Evolutionary conservation across 306 rosid species (phyloP), one percentile per base, ranked within the genome.

Genomic region (Quercus dentata): DNA sequence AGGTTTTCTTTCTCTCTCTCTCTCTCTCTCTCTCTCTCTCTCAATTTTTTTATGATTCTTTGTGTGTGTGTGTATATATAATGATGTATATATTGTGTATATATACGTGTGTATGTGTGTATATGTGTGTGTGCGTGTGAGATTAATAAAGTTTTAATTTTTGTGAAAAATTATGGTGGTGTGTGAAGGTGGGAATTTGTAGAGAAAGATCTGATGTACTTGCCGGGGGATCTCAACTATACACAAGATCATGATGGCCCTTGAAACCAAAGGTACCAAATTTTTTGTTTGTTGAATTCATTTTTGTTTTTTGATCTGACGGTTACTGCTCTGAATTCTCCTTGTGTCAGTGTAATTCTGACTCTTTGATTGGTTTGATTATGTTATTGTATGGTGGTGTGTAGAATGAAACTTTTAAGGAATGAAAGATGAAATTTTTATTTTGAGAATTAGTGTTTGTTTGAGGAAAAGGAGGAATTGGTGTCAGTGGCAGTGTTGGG

Each of bases 171-270:
- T 41, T 1, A 38, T 68, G 3, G 71, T 51, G 71, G 46, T 38
- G 57, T 28, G 38, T 85, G 75, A 56, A 83, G 91, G 87, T 75
- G 87, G 76, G 76, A 80, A 82, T 84, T n/a, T 68, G 80, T 72
- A 6, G 79, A 58, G 86, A 87, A 88, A 90, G 94, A 91, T 88
- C 95, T 94, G 87, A 94, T 94, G 98, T 88, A 84, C 93, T 80
- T 83, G 88, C 89, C 81, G 83, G 98, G 76, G 89, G 97, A 94
- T 94, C 94, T 91, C 78, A 76, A 77, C 83, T 91, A 77, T 78
- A 85, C 89, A 71, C 81, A 81, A 78, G 93, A 91, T 86, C 97
- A 88, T 85, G 92, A 94, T 86, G 98, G 92, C 94, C 89, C 94
- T 87, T 94, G 94, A 94, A 86, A 88, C 83, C 56, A 80, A 88